A percentile compares a stretch with the other conserved stretches of the same genome.
Evolutionary conservation across 768 basidiomycete genomes (phyloP).

Genomic region (Hypsizygus marmoreus): DNA sequence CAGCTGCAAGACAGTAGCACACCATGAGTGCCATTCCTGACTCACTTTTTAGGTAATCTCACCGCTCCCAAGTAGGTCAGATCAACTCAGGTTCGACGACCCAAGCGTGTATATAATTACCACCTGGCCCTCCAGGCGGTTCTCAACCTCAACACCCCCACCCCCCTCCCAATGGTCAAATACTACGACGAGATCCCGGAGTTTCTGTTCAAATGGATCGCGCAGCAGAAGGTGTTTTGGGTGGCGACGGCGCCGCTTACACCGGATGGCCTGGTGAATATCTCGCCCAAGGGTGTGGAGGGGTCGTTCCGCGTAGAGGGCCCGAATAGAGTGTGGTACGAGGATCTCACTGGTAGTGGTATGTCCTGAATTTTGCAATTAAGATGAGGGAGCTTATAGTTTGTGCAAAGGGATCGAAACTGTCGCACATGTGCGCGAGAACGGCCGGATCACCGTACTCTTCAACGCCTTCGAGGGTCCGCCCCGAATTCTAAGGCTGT

Average conservation of each 20-base stretch:
- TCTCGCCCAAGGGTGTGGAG: slow-evolving; percentile 65
- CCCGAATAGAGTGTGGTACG: slow-evolving; percentile 65
- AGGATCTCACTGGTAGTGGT: slow-evolving; percentile 75
- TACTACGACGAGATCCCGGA: slow-evolving; percentile 59
- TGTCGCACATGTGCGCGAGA: slow-evolving; percentile 56
- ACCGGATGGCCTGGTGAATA: slow-evolving; percentile 59
- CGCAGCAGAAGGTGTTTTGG: slow-evolving; percentile 69
- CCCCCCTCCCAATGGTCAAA: slow-evolving; percentile 52
- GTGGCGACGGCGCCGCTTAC: slow-evolving; percentile 67
- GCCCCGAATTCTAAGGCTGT: slow-evolving; percentile 58
- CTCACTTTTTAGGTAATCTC: not conserved
- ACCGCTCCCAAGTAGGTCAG: too few species aligned
- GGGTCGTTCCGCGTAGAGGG: slow-evolving; percentile 63
- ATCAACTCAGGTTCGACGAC: too few species aligned
- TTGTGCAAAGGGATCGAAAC: slow-evolving; percentile 40
- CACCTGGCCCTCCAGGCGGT: not conserved
- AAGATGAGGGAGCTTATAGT: not conserved
- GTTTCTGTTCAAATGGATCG: slow-evolving; percentile 56
- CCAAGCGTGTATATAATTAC: not conserved
- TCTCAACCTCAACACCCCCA: not conserved
- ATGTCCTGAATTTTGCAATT: slow-evolving; percentile 19
- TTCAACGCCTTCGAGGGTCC: slow-evolving; percentile 66
- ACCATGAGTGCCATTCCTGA: not conserved
- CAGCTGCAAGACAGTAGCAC: too few species aligned
- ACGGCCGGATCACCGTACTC: slow-evolving; percentile 59